These are phyloP conservation scores for Backusella mclennaniae DNA, from an alignment of 192 early-diverging fungal genomes.

Conservation along the genomic window DNA sequence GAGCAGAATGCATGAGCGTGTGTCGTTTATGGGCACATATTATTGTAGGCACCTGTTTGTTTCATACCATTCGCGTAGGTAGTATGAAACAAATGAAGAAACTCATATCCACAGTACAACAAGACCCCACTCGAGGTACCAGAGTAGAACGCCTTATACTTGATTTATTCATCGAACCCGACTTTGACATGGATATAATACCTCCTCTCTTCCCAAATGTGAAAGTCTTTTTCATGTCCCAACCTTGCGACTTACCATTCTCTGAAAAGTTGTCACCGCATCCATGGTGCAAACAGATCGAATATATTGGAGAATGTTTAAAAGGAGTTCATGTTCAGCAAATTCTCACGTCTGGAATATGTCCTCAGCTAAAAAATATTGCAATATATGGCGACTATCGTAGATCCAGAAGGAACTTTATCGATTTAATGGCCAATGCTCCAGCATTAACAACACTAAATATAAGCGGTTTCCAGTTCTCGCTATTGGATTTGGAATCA, in stretches of 20 bases:
- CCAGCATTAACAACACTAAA: not conserved
- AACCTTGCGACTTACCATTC: not conserved
- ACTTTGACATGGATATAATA: not conserved
- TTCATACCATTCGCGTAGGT: not conserved
- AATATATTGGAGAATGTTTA: not conserved
- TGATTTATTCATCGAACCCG: not conserved
- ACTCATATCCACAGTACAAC: not conserved
- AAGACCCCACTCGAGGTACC: not conserved
- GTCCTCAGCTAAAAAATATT: not conserved
- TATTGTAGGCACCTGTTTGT: not conserved
- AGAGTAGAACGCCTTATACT: not conserved
- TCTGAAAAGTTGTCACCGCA: not conserved
- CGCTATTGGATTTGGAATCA: not conserved
- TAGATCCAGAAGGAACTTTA: not conserved
- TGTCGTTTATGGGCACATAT: not conserved
- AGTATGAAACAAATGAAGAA: not conserved
- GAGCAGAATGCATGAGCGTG: not conserved
- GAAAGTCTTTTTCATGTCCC: not conserved
- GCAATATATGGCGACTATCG: not conserved
- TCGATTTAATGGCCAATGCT: not conserved
- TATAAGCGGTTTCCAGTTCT: not conserved
- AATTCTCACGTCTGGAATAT: not conserved
- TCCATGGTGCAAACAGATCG: not conserved
- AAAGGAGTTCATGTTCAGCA: not conserved
- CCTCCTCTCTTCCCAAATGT: not conserved